phyloP scores from a whole-genome alignment of 805 yeast species.

The Soucietia sequanensis region DNA sequence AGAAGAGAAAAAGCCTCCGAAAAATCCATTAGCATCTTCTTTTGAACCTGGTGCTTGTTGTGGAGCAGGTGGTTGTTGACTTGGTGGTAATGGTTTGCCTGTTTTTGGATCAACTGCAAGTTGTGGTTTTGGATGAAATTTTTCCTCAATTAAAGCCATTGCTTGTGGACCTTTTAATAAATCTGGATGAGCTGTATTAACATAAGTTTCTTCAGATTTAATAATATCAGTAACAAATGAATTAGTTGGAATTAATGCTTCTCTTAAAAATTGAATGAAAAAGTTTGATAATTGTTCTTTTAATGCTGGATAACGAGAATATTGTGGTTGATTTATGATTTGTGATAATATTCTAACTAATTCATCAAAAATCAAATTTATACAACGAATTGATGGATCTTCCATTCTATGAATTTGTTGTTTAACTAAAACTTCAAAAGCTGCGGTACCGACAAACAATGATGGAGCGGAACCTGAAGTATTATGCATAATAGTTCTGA shows the following conservation, averaged over 20 bases:
- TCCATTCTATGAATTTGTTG: constrained; percentile 93
- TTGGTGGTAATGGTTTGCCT: constrained; percentile 70
- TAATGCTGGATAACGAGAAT: constrained; percentile 84
- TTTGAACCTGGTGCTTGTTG: constrained; percentile 16
- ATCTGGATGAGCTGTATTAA: constrained; percentile 97
- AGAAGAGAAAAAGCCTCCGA: constrained; percentile 91
- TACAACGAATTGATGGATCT: constrained; percentile 88
- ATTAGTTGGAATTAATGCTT: constrained; percentile 79
- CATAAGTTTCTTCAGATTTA: constrained; percentile 84
- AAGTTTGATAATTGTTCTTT: constrained; percentile 82
- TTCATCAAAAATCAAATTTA: constrained; percentile 89
- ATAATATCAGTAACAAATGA: constrained; percentile 82
- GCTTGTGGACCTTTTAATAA: constrained; percentile 93
- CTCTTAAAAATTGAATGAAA: constrained; percentile 77
- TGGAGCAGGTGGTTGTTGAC: constrained; percentile 34
- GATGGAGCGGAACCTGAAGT: constrained; percentile 97
- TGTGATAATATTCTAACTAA: constrained; percentile 86
- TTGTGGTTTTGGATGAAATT: constrained; percentile 72
- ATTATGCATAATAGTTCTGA: constrained; percentile 94
- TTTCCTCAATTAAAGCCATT: constrained; percentile 88
- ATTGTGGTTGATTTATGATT: constrained; percentile 77
- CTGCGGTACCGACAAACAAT: constrained; percentile 94
- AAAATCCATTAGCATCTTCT: constrained; percentile 74
- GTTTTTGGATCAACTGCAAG: constrained; percentile 84
- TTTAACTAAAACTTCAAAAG: constrained; percentile 92